These are phyloP conservation scores for Fusarium albidum DNA, from an alignment of 2,329 filamentous ascomycete genomes.

Conservation along the genomic window DNA sequence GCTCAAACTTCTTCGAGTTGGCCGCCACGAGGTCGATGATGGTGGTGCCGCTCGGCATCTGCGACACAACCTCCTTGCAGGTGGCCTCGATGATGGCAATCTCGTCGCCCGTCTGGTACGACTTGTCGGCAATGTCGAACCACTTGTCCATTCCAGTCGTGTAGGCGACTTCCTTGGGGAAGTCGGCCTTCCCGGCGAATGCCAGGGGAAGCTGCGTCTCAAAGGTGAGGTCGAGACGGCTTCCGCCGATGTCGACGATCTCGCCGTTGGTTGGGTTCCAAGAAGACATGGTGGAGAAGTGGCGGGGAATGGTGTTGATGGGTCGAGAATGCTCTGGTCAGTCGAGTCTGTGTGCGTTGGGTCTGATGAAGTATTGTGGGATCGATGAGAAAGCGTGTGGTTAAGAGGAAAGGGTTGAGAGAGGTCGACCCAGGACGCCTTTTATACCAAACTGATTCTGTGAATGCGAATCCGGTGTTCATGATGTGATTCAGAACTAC, in stretches of 20 bases:
- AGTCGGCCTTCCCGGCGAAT: constrained; percentile 19
- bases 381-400: no score
- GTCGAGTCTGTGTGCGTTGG: no score
- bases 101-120: constrained; percentile 33
- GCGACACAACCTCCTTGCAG: constrained; percentile 4
- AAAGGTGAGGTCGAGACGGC: constrained; percentile 7
- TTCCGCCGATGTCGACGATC: constrained; percentile 37
- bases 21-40: constrained; percentile 35
- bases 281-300: no score
- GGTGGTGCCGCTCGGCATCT: constrained; percentile 12
- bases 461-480: no score
- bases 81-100: constrained; percentile 29
- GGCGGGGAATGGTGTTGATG: no score
- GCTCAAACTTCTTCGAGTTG: constrained; percentile 33
- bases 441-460: no score
- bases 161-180: constrained; percentile 39
- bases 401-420: no score
- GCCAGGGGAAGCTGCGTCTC: constrained; percentile 17
- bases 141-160: constrained; percentile 31
- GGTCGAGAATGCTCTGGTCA: no score
- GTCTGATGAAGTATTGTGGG: no score
- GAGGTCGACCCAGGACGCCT: no score
- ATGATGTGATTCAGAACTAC: no score
- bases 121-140: constrained; percentile 22
- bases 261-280: not conserved